Conservation (phyloP, 257 asterid species). For the Primulina tabacum region DNA sequence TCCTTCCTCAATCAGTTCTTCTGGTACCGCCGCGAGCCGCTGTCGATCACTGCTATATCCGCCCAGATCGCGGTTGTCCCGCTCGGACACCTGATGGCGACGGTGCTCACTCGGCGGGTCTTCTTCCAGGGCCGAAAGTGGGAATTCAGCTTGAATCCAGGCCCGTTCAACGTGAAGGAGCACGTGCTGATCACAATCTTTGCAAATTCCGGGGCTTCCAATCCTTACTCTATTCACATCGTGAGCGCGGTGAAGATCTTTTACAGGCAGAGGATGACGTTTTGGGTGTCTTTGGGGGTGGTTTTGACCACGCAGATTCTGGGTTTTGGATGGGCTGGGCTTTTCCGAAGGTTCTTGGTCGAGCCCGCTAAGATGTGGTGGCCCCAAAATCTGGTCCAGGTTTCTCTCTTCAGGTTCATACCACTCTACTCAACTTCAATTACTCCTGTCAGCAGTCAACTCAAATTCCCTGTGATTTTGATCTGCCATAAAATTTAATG, state of each 20-base stretch:
- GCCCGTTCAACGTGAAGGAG: conserved; percentile 75
- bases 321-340: conserved; percentile 95
- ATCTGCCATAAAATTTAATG: background rate
- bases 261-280: conserved; percentile 57
- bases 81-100: conserved; percentile 81
- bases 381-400: conserved; percentile 96
- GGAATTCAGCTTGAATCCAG: conserved; percentile 74
- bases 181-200: conserved; percentile 85
- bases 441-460: background rate
- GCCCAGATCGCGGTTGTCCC: conserved; percentile 92
- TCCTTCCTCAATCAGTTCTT: conserved; percentile 92
- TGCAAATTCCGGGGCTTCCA: conserved; percentile 83
- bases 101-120: conserved; percentile 43
- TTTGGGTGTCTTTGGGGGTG: conserved; percentile 73
- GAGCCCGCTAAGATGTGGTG: conserved; percentile 99
- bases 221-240: conserved; percentile 78
- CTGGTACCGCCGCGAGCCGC: conserved; percentile 91
- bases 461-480: background rate
- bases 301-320: conserved; percentile 74
- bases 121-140: conserved; percentile 59
- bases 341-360: conserved; percentile 73
- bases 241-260: conserved; percentile 83
- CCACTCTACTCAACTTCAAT: background rate
- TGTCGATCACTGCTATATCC: conserved; percentile 68
- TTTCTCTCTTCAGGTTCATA: conserved; percentile 75